Evolutionary conservation across 352 stramenopile species (phyloP).

Genomic region (Phytophthora europaea): DNA sequence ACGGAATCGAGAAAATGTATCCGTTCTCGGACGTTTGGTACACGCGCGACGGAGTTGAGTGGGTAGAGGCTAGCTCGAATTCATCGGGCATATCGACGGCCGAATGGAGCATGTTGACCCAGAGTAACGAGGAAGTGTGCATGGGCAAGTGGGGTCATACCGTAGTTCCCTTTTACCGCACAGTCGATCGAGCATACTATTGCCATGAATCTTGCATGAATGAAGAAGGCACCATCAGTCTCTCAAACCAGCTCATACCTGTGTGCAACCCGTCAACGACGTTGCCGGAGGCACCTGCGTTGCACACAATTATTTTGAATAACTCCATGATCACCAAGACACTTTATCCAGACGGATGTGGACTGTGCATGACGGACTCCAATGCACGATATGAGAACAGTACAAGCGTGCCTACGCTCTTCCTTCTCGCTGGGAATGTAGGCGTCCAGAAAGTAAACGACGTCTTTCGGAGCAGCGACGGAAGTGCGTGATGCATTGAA

Average conservation of each 20-base stretch:
- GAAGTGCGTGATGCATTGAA: conserved; percentile 51
- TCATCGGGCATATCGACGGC: conserved; percentile 75
- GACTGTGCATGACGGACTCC: conserved; percentile 54
- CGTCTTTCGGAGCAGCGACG: conserved; percentile 72
- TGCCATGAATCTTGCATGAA: conserved; percentile 65
- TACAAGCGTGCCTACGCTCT: conserved; percentile 64
- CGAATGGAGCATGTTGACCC: conserved; percentile 78
- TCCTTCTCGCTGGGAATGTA: conserved; percentile 77
- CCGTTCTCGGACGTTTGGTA: conserved; percentile 82
- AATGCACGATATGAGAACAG: conserved; percentile 64
- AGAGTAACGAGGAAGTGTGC: conserved; percentile 57
- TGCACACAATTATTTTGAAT: conserved; percentile 52
- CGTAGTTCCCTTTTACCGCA: conserved; percentile 63
- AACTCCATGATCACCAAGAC: conserved; percentile 64
- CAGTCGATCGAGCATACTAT: conserved; percentile 61
- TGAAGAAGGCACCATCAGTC: conserved; percentile 52
- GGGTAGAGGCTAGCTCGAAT: conserved; percentile 70
- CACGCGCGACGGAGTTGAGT: conserved; percentile 67
- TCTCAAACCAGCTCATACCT: conserved; percentile 69
- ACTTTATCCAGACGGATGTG: conserved; percentile 79
- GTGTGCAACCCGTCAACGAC: conserved; percentile 54
- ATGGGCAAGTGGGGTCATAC: conserved; percentile 82
- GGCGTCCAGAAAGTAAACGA: conserved; percentile 82
- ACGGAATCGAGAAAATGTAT: conserved; percentile 77
- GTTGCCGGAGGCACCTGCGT: conserved; percentile 45